Evolutionary conservation across 192 early-diverging fungal species (phyloP), one percentile per base, ranked within the genome.

Genomic region (Diversispora epigaea): DNA sequence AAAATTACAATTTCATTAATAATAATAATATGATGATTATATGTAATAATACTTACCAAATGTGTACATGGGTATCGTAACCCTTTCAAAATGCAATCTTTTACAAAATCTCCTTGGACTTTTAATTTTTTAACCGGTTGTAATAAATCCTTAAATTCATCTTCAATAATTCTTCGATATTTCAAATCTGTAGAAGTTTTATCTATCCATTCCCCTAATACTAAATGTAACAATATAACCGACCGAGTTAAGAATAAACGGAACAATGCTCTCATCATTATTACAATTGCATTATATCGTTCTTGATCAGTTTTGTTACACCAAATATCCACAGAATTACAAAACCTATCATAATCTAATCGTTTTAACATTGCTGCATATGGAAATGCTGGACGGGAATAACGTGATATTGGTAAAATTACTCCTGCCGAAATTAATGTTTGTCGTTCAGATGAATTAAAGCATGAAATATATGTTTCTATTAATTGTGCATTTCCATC

Each of bases 311-410:
- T 39, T 15, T 45, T 10, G 19, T 43, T 8, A 45, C 64, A 66
- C 64, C 64, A 66, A 66, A 45, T 15, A 19, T 66, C 64, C 6
- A 66, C 64, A 5, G 64, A 66, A 45, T 45, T 15, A 66, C 64
- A 66, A 47, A 66, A 66, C 10, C 44, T 21, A 19, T 66, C 64
- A 66, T 66, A 66, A 46, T 66, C 64, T 45, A 66, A 66, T 66
- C 64, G 21, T 66, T 66, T 66, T 15, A 66, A 45, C 64, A 66
- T 66, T 21, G 40, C n/a, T 6, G 64, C 64, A 6, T 66, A 66
- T 39, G 21, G 22, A 47, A 66, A 66, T 17, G 39, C 15, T 5
- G 61, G 32, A 45, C 64, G 21, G 4, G 41, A 15, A 43, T 66
- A 46, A 45, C 44, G 41, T 46, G 17, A 10, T 46, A 17, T 43